These are phyloP conservation scores for Pythium sukuiense DNA, from an alignment of 352 stramenopile species.

Conservation along the genomic window DNA sequence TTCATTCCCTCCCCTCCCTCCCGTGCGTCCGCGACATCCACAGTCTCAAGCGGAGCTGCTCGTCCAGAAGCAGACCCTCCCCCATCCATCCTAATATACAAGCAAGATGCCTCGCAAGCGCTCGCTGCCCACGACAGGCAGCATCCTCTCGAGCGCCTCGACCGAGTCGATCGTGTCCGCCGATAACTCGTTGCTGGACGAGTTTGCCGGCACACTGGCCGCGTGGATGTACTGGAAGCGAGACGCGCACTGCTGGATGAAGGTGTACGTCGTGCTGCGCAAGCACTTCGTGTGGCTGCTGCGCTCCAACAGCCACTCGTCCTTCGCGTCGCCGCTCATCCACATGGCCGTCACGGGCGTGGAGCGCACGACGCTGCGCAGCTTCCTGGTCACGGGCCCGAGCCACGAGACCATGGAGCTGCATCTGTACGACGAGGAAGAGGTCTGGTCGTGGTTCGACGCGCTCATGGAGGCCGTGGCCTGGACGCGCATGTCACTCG, in stretches of 20 bases:
- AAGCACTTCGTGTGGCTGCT: conserved; percentile 74
- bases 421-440: conserved; percentile 63
- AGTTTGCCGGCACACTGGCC: conserved; percentile 31
- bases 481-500: conserved; percentile 18
- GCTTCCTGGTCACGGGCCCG: conserved; percentile 47
- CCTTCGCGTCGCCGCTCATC: conserved; percentile 45
- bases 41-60: background rate
- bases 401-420: conserved; percentile 75
- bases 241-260: conserved; percentile 64
- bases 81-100: background rate
- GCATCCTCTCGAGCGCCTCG: conserved; percentile 44
- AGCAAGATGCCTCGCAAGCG: conserved; percentile 31
- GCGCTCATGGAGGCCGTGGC: conserved; percentile 58
- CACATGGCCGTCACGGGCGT: conserved; percentile 67
- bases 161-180: conserved; percentile 37
- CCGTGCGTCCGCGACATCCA: background rate
- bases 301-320: conserved; percentile 35
- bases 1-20: background rate
- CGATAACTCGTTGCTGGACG: conserved; percentile 35
- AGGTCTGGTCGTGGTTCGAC: conserved; percentile 59
- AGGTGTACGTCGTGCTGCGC: conserved; percentile 69
- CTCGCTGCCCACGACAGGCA: conserved; percentile 27
- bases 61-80: background rate
- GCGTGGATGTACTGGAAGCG: conserved; percentile 83
- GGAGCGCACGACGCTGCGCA: conserved; percentile 44